Percentiles rank a stretch among this genome's conserved stretches.
These are phyloP conservation scores for Daedaleopsis nitida DNA, from an alignment of 768 basidiomycete species.

Conservation along the genomic window DNA sequence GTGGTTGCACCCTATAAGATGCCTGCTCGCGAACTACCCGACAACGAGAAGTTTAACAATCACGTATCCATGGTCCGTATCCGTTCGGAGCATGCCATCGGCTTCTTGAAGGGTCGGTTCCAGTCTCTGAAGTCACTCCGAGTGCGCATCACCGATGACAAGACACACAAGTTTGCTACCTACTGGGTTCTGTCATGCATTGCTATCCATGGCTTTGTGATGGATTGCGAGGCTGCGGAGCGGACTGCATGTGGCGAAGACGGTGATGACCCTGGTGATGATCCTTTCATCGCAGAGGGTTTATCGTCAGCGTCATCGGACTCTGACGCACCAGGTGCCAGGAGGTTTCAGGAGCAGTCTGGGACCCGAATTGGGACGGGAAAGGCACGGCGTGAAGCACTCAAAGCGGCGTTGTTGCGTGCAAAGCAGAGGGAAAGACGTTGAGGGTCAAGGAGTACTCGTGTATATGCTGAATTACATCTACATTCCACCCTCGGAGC, in stretches of 20 bases:
- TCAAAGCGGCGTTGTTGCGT: neutral
- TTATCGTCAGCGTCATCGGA: neutral
- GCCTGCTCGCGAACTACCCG: constrained; percentile 29
- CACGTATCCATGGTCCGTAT: constrained; percentile 39
- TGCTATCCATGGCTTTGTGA: constrained; percentile 33
- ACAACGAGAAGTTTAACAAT: constrained; percentile 40
- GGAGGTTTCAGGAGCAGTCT: too few species aligned
- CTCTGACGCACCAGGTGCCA: neutral
- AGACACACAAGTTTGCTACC: constrained; percentile 31
- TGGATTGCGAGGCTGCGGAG: constrained; percentile 34
- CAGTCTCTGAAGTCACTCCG: constrained; percentile 36
- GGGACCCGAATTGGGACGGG: too few species aligned
- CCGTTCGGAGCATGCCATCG: constrained; percentile 42
- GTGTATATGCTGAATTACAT: too few species aligned
- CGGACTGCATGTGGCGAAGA: too few species aligned
- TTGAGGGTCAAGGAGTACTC: too few species aligned
- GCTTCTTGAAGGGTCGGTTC: constrained; percentile 43
- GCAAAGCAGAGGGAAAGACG: neutral
- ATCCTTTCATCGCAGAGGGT: neutral
- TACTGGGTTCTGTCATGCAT: constrained; percentile 37
- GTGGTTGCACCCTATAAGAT: too few species aligned
- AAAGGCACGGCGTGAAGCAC: neutral
- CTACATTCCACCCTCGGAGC: too few species aligned
- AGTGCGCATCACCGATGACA: constrained; percentile 26
- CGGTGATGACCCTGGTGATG: neutral